Conservation (phyloP, 768 basidiomycete species). For the Hortiboletus campestris region DNA sequence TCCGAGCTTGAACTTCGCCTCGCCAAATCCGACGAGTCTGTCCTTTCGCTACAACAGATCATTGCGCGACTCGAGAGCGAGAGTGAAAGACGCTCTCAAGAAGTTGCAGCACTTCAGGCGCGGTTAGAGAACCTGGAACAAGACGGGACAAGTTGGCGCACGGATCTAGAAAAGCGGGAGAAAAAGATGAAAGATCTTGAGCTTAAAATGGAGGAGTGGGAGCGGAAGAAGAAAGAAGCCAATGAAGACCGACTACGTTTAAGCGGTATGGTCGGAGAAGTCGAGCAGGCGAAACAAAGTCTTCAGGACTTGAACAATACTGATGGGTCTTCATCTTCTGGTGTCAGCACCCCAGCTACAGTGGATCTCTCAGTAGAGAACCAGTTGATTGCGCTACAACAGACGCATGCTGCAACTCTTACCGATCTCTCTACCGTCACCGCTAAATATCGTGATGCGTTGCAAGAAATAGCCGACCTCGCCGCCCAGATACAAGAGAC, state of each 20-base stretch:
- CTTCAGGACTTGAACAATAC: constrained; percentile 47
- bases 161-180: constrained; percentile 84
- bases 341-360: constrained; percentile 28
- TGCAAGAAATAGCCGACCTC: constrained; percentile 91
- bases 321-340: constrained; percentile 31
- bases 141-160: constrained; percentile 80
- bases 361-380: constrained; percentile 45
- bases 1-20: constrained; percentile 83
- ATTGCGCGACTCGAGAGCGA: constrained; percentile 80
- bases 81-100: constrained; percentile 66
- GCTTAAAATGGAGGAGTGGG: constrained; percentile 74
- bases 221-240: constrained; percentile 65
- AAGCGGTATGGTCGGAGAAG: constrained; percentile 65
- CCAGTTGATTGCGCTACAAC: constrained; percentile 74
- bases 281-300: constrained; percentile 65
- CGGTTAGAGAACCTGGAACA: constrained; percentile 66
- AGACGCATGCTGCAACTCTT: constrained; percentile 78
- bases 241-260: constrained; percentile 65
- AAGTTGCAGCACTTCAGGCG: constrained; percentile 67
- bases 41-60: constrained; percentile 61
- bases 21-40: constrained; percentile 73
- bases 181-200: constrained; percentile 73
- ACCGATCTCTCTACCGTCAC: constrained; percentile 76
- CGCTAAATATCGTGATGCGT: constrained; percentile 82
- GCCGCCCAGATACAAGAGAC: constrained; percentile 88